Conservation (phyloP, 2,329 filamentous ascomycete genomes). For the Stemphylium beticola region DNA sequence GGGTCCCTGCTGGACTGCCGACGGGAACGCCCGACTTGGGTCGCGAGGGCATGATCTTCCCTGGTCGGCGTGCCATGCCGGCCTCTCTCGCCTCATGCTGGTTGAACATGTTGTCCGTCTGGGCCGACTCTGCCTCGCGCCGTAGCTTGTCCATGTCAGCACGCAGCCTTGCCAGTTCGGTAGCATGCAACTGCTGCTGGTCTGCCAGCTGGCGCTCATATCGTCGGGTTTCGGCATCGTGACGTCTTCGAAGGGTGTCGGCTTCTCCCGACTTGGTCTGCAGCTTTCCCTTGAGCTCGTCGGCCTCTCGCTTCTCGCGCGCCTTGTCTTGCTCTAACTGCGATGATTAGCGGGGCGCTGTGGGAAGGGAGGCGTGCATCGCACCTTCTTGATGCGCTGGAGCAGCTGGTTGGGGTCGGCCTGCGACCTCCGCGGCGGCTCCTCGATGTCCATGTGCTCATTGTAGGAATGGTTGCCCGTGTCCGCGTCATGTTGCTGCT, state of each 20-base stretch:
- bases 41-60: slow-evolving; percentile 29
- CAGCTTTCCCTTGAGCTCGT: slow-evolving; percentile 45
- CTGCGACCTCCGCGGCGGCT: slow-evolving; percentile 34
- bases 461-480: background rate
- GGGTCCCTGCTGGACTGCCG: slow-evolving; percentile 59
- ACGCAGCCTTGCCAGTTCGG: slow-evolving; percentile 69
- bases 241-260: slow-evolving; percentile 75
- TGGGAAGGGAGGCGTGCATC: background rate
- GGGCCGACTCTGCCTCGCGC: slow-evolving; percentile 68
- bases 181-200: slow-evolving; percentile 67
- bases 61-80: slow-evolving; percentile 52
- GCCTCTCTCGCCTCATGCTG: slow-evolving; percentile 72
- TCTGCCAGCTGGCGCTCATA: slow-evolving; percentile 68
- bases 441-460: slow-evolving; percentile 28
- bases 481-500: background rate
- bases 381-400: slow-evolving; percentile 51
- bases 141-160: slow-evolving; percentile 68
- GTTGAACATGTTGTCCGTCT: slow-evolving; percentile 75
- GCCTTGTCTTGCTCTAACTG: slow-evolving; percentile 54
- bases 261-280: slow-evolving; percentile 71
- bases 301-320: slow-evolving; percentile 28
- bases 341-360: slow-evolving; percentile 23
- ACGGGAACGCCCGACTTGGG: slow-evolving; percentile 25
- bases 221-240: slow-evolving; percentile 65
- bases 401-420: slow-evolving; percentile 44